phyloP scores from a whole-genome alignment of 306 rosid genomes.

The Cucurbita pepo region DNA sequence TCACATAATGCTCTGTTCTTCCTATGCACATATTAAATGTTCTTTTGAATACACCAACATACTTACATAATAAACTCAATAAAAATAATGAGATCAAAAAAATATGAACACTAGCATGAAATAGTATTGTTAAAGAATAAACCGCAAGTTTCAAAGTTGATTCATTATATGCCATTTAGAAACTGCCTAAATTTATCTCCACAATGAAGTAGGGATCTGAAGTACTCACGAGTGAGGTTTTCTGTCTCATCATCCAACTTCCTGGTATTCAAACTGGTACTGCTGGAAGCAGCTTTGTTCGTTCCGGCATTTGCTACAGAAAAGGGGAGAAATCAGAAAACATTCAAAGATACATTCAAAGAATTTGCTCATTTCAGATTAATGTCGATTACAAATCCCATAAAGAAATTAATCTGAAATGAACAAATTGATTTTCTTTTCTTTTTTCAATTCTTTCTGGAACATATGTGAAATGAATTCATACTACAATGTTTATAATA shows the following conservation, averaged over 20 bases:
- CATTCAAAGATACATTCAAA: not conserved
- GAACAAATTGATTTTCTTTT: not conserved
- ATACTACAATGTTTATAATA: not conserved
- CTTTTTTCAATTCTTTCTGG: not conserved
- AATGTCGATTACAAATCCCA: not conserved
- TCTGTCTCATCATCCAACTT: slow-evolving; percentile 83
- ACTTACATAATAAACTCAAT: not conserved
- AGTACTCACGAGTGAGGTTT: slow-evolving; percentile 55
- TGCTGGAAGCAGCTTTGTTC: slow-evolving; percentile 67
- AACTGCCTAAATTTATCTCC: not conserved
- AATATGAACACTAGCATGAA: not conserved
- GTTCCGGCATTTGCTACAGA: slow-evolving; percentile 59
- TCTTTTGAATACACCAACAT: not conserved
- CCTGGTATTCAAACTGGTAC: slow-evolving; percentile 75
- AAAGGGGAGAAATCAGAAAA: not conserved
- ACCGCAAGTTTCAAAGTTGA: not conserved
- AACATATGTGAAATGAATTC: not conserved
- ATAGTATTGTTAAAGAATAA: not conserved
- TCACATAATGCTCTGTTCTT: not conserved
- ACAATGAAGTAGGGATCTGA: not conserved
- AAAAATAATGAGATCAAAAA: not conserved
- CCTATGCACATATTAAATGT: not conserved
- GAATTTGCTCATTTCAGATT: too few species aligned
- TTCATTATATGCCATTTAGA: not conserved
- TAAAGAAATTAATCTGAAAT: not conserved